Conservation (phyloP, 768 basidiomycete genomes). For the Leccinum barrowsii region DNA sequence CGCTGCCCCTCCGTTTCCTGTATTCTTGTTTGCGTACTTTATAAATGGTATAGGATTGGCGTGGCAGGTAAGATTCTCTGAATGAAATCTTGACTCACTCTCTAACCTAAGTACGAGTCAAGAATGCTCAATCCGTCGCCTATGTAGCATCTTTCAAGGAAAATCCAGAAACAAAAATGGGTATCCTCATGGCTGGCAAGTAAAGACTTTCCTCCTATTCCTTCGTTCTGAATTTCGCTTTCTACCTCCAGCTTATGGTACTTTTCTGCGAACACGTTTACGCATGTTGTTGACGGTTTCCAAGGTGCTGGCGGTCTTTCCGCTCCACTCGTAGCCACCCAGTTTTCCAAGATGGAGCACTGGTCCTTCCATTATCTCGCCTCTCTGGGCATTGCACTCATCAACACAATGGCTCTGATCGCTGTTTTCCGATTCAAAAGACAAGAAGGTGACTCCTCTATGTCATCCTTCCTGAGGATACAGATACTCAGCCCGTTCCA, state of each 20-base stretch:
- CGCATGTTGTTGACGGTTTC: not conserved
- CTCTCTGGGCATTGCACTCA: constrained; percentile 60
- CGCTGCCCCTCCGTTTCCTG: constrained; percentile 60
- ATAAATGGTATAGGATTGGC: constrained; percentile 51
- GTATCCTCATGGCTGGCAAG: constrained; percentile 52
- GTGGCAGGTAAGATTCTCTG: constrained; percentile 35
- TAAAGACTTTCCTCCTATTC: not conserved
- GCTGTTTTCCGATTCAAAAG: constrained; percentile 60
- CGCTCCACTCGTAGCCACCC: constrained; percentile 51
- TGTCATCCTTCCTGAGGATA: not conserved
- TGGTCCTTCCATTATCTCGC: constrained; percentile 44
- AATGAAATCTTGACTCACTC: not conserved
- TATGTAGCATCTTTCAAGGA: constrained; percentile 59
- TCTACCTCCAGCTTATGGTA: constrained; percentile 12
- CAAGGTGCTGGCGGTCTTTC: constrained; percentile 47
- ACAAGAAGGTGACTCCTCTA: constrained; percentile 52
- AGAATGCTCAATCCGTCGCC: constrained; percentile 74
- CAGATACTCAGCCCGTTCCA: not conserved
- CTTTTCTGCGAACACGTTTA: not conserved
- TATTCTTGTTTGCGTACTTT: constrained; percentile 47
- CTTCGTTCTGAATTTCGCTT: not conserved
- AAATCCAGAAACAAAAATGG: constrained; percentile 64
- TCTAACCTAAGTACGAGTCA: not conserved
- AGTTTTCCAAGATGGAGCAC: constrained; percentile 37
- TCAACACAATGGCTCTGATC: constrained; percentile 49